These are phyloP conservation scores for Tympanopsis confertula DNA, from an alignment of 2,329 filamentous ascomycete genomes.

Conservation along the genomic window DNA sequence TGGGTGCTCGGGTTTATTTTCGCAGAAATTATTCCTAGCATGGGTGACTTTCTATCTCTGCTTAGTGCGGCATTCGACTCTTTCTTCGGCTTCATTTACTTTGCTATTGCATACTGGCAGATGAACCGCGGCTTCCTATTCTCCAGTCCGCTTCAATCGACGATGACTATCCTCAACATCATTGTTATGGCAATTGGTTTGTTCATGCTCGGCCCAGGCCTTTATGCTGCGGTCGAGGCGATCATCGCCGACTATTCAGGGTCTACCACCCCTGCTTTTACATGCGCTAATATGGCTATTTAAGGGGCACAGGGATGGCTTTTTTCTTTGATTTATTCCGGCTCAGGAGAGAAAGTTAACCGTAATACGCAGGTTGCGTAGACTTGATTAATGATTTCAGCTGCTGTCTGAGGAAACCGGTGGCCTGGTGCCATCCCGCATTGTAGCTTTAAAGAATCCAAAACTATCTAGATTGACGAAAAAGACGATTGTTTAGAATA, in stretches of 20 bases:
- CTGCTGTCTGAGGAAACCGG: no score
- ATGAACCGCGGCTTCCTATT: constrained; percentile 27
- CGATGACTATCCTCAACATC: constrained; percentile 30
- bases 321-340: not conserved
- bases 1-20: constrained; percentile 32
- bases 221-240: constrained; percentile 38
- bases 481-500: no score
- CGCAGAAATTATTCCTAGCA: constrained; percentile 32
- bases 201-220: constrained; percentile 36
- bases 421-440: no score
- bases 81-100: constrained; percentile 38
- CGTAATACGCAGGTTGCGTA: no score
- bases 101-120: constrained; percentile 34
- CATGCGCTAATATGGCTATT: constrained; percentile 33
- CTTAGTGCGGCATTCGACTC: constrained; percentile 33
- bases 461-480: no score
- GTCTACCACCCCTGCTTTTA: constrained; percentile 30
- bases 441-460: no score
- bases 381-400: no score
- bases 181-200: constrained; percentile 31
- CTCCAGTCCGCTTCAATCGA: constrained; percentile 14
- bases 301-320: constrained; percentile 13
- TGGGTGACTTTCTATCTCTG: constrained; percentile 35
- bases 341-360: not conserved
- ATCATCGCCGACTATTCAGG: constrained; percentile 36